Conservation (phyloP, 2,329 filamentous ascomycete genomes). For the Colletotrichum viniferum region DNA sequence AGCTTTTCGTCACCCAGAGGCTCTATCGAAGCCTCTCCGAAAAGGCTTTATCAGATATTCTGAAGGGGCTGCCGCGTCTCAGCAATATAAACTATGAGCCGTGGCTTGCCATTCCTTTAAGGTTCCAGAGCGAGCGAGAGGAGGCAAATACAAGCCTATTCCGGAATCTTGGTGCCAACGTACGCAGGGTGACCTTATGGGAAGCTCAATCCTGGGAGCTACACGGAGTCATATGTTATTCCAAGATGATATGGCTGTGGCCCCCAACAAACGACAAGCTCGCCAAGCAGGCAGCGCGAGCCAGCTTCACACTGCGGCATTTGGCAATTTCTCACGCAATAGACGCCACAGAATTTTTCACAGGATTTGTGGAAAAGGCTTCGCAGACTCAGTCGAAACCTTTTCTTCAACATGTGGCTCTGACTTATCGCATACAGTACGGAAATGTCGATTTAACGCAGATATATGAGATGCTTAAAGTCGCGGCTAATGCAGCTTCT, state of each 20-base stretch:
- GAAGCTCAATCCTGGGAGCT: neutral
- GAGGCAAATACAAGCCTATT: neutral
- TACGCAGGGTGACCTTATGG: neutral
- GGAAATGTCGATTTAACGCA: neutral
- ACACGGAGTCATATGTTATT: neutral
- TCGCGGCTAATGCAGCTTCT: neutral
- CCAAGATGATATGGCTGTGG: neutral
- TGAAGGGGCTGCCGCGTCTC: neutral
- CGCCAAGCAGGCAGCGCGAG: neutral
- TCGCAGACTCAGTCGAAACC: neutral
- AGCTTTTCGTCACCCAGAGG: neutral
- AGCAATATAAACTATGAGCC: neutral
- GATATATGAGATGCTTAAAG: neutral
- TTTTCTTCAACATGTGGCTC: neutral
- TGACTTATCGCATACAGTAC: neutral
- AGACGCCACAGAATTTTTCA: neutral
- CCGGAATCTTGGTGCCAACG: neutral
- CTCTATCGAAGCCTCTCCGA: neutral
- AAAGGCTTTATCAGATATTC: neutral
- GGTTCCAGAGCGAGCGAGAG: neutral
- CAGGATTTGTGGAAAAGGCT: accelerated
- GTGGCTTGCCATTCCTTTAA: neutral
- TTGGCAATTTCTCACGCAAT: neutral
- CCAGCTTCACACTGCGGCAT: neutral
- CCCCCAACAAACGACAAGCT: neutral